Base-by-base conservation (phyloP, 306 rosid species). In the Quillaja saponaria region DNA sequence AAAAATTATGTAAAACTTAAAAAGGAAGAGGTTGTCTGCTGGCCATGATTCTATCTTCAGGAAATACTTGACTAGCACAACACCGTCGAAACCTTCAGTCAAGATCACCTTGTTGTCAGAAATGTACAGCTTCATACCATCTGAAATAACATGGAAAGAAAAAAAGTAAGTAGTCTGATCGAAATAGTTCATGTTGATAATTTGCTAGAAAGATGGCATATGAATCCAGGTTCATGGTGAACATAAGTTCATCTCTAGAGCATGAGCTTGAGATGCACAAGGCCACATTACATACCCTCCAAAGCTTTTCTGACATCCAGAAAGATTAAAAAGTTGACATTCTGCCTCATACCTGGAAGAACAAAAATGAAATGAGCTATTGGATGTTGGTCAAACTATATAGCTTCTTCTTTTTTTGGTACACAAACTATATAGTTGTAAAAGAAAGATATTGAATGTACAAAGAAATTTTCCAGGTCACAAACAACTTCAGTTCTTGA, bases 81-180 rank as follows among this genome's bases (percentile, higher is more conserved):
- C 85, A 12, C 98, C 96, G 41, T 84, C 90, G 46, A 86, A 79
- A 44, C 98, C 98, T 80, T 88, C 96, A 0, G 95, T 86, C 76
- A 91, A 42, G 61, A 88, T 79, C 72, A 92, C 96, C 77, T 77
- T 84, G 82, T 92, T 92, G 59, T 92, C 98, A 48, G 98, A 92
- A 63, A 86, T 76, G 79, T 79, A 84, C 51, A 92, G 81, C 88
- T 88, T 92, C 90, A 86, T 82, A 34, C 96, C 96, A 49, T 88
- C 98, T 86, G 87, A 39, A 75, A 71, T 63, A 34, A 54, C 61
- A 69, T 34, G 4, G 19, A 38, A 46, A 31, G 18, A 10, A 55
- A 51, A 5, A 0, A 67, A 52, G 63, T 76, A 16, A 59, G 12
- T 37, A 59, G 35, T 12, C 50, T 55, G 25, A 10, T 74, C 31